phyloP scores from a whole-genome alignment of 345 rosid genomes.

The Hypericum androsaemum region DNA sequence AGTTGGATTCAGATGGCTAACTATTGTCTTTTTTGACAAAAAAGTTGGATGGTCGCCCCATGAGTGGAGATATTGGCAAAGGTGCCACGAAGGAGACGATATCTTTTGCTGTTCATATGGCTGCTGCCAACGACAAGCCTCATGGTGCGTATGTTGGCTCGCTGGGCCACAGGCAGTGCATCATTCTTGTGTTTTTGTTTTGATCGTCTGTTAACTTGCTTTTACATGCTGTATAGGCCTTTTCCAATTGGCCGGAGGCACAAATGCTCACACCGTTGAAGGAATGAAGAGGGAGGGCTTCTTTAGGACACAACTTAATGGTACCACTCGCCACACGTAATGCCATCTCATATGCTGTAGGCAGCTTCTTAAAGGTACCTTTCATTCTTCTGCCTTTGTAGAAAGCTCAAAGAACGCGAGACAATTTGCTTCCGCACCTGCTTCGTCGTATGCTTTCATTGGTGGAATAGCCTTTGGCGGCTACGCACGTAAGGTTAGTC shows the following conservation, averaged over 20 bases:
- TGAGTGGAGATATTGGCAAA: constrained; percentile 63
- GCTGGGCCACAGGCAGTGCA: not conserved
- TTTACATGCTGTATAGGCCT: constrained; percentile 24
- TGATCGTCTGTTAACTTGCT: not conserved
- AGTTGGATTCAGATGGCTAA: not conserved
- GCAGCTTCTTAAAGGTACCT: not conserved
- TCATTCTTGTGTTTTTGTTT: not conserved
- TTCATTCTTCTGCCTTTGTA: not conserved
- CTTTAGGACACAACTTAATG: constrained; percentile 21
- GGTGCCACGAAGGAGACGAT: constrained; percentile 51
- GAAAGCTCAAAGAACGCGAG: constrained; percentile 11
- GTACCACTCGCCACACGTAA: constrained; percentile 8
- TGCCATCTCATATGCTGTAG: not conserved
- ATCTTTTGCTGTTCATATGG: constrained; percentile 36
- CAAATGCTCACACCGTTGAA: constrained; percentile 41
- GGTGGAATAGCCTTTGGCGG: constrained; percentile 57
- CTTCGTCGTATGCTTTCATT: constrained; percentile 17
- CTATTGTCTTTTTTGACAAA: not conserved
- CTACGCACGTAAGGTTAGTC: constrained; percentile 45
- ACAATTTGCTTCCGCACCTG: constrained; percentile 2
- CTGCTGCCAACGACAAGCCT: constrained; percentile 39
- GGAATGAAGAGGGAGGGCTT: constrained; percentile 37
- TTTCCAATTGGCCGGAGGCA: constrained; percentile 56
- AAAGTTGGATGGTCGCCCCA: constrained; percentile 61
- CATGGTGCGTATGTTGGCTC: constrained; percentile 21